These are phyloP conservation scores for Aspergillus quadricinctus DNA, from an alignment of 2,329 filamentous ascomycete genomes.

Conservation along the genomic window DNA sequence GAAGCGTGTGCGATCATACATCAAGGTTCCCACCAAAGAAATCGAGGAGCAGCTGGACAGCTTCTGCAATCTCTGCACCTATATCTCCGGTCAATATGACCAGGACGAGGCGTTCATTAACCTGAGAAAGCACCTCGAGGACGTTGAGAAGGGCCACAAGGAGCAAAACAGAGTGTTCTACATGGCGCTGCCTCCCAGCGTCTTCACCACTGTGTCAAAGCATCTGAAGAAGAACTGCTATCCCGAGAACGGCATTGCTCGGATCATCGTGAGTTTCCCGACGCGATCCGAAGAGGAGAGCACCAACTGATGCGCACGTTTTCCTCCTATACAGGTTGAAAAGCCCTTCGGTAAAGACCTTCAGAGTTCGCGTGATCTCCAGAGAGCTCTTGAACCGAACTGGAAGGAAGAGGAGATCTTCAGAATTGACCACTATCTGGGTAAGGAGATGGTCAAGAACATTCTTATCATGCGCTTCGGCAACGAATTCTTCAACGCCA, in stretches of 20 bases:
- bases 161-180: conserved; percentile 95
- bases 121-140: conserved; percentile 79
- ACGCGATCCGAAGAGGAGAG: neutral
- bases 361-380: conserved; percentile 85
- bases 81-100: conserved; percentile 96
- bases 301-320: conserved; percentile 17
- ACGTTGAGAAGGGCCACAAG: conserved; percentile 74
- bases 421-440: conserved; percentile 98
- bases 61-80: conserved; percentile 83
- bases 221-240: conserved; percentile 98
- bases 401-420: conserved; percentile 99
- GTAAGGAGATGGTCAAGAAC: conserved; percentile 99
- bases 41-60: conserved; percentile 91
- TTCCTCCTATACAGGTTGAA: conserved; percentile 64
- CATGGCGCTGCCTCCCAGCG: conserved; percentile 96
- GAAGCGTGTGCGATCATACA: conserved; percentile 91
- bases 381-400: conserved; percentile 90
- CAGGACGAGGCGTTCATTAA: conserved; percentile 88
- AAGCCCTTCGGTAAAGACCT: conserved; percentile 99
- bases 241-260: conserved; percentile 80
- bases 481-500: conserved; percentile 97
- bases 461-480: conserved; percentile 96
- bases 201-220: conserved; percentile 96
- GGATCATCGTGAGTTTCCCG: conserved; percentile 72
- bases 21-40: conserved; percentile 97